Conservation (phyloP, 345 rosid species). For the Durio zibethinus region DNA sequence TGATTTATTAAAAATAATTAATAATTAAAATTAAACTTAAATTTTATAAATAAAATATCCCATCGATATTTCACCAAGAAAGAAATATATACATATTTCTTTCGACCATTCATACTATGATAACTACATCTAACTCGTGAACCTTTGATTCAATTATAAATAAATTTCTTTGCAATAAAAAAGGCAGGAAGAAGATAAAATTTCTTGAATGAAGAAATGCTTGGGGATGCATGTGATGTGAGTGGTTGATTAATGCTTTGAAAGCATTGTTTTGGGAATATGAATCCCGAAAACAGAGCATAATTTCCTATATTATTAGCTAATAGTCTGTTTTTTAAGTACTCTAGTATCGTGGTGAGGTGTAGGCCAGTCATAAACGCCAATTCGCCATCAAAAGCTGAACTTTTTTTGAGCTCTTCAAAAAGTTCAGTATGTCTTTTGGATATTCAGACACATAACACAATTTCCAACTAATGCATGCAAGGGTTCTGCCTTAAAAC, state of each 20-base stretch:
- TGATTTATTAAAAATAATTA: no score
- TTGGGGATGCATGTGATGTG: neutral
- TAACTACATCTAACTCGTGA: neutral
- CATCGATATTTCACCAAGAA: neutral
- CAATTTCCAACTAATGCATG: slow-evolving; percentile 7
- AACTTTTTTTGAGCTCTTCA: neutral
- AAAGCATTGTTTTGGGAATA: neutral
- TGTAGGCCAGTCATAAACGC: neutral
- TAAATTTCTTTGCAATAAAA: neutral
- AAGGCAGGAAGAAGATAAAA: neutral
- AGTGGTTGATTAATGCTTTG: neutral
- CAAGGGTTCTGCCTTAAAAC: neutral
- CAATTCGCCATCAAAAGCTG: neutral
- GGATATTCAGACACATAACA: neutral
- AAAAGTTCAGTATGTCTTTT: no score
- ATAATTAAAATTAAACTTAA: no score
- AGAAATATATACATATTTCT: neutral
- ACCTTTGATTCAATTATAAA: neutral
- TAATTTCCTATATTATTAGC: neutral
- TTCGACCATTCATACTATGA: neutral
- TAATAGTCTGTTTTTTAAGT: neutral
- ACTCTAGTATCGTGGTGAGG: neutral
- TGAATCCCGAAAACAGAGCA: neutral
- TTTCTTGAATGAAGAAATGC: neutral
- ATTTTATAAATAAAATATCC: no score